Evolutionary conservation across 139 green algal genomes (phyloP), one percentile per base, ranked within the genome.

Genomic region (Chlorokybus atmophyticus): DNA sequence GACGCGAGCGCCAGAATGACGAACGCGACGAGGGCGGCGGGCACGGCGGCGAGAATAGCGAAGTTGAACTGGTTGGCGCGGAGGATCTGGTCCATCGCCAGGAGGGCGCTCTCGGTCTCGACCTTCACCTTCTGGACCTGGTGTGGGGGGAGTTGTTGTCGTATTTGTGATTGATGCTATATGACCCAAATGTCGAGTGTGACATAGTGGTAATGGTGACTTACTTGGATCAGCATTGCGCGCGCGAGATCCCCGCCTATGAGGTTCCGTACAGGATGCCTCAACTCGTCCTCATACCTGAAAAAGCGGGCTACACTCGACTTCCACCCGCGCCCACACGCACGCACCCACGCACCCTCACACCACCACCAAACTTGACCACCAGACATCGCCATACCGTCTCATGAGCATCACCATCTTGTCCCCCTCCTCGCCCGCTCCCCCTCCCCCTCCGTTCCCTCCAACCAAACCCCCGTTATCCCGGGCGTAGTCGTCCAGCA

Each of bases 11-110:
- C 35, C 24, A 81, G 21, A 3, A 55, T 32, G 14, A 40, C 50
- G 28, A 67, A 73, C 14, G 62, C 70, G 21, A 89, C 54, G 29
- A 85, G 39, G 30, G 90, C 66, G 8, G 77, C 60, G 10, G 82
- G 82, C 3, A 90, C 52, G 4, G 80, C 80, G 6, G 61, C 60
- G 14, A 70, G 27, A n/a, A 94, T 59, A 1, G 69, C 72, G 30
- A 94, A 78, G 59, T 72, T 85, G 3, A 94, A 74, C 76, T 94
- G 81, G 62, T 94, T 95, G 52, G 85, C 78, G 21, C 67, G 62
- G 47, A 94, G 73, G 40, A 94, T 86, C 64, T 96, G 87, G 60
- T 95, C 87, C 63, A 95, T 70, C 71, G 93, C 77, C 64, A 95
- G 67, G 88, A 95, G 93, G 29, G 87, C 87, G 0, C 63, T 76